phyloP scores from a whole-genome alignment of 352 stramenopile species.

The Nothophytophthora sp. region DNA sequence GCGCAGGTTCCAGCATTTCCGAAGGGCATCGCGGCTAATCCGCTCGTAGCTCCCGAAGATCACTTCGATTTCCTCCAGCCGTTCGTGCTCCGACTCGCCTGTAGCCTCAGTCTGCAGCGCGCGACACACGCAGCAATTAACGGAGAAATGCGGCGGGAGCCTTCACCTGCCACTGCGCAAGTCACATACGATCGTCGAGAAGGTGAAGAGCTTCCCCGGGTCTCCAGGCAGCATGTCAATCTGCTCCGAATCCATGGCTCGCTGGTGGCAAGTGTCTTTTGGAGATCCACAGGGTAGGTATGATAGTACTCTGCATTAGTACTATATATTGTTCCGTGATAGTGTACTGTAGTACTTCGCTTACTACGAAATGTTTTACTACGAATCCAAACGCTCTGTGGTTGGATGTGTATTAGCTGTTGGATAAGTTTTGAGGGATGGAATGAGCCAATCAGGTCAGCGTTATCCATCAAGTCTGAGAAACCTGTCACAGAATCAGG shows the following conservation, averaged over 20 bases:
- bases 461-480: no score
- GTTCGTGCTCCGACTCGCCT: slow-evolving; percentile 63
- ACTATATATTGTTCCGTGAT: no score
- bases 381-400: no score
- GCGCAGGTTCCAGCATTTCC: slow-evolving; percentile 48
- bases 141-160: not conserved
- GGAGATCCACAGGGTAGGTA: not conserved
- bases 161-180: not conserved
- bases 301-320: no score
- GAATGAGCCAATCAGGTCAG: no score
- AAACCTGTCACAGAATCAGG: no score
- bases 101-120: slow-evolving; percentile 46
- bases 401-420: no score
- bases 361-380: no score
- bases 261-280: not conserved
- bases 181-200: slow-evolving; percentile 34
- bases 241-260: not conserved
- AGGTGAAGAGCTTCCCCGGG: slow-evolving; percentile 34
- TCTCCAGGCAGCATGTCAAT: not conserved
- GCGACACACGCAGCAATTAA: not conserved
- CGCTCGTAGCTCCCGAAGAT: slow-evolving; percentile 74
- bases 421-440: no score
- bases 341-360: no score
- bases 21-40: slow-evolving; percentile 43
- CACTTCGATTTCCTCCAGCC: slow-evolving; percentile 75